Evolutionary conservation across 345 rosid genomes (phyloP), one percentile per base, ranked within the genome.

Genomic region (Sonneratia caseolaris): DNA sequence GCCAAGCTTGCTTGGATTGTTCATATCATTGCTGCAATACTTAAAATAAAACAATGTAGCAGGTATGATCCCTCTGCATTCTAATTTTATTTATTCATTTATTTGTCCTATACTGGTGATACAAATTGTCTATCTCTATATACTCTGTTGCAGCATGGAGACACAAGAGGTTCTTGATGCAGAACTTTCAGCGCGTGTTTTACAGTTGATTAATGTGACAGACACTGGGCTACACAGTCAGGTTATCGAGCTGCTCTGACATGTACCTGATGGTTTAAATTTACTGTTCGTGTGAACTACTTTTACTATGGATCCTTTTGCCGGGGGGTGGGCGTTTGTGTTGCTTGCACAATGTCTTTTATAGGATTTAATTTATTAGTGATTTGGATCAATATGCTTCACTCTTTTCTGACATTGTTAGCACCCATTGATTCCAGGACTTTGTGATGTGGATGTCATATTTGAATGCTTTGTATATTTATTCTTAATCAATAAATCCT

Each of bases 151-250:
- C 93, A 96, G 99, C 70, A 76, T 78, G 86, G 99, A 96, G 82
- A 85, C 97, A 35, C 99, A 89, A 77, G 99, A 96, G 83, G 85
- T 88, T 76, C 89, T 96, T 77, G 99, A 96, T 83, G 99, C 99
- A 10, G 99, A 96, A 80, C 98, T 96, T 77, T 89, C 99, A 61
- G 99, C 99, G 75, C 98, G 97, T 79, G 91, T 96, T 80, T 79
- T 96, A 86, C 96, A 85, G 84, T 84, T 95, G 77, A 91, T 92
- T 70, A 88, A 85, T 78, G 88, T 95, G 76, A 88, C 88, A 70
- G 99, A 96, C 76, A 91, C 90, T 85, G 98, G 98, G 76, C 81
- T 86, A 40, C 99, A 89, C 76, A 79, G 83, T 79, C 98, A 92
- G 96, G 59, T 70, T 65, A 64, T 51, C 36, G 53, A 32, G 13